phyloP scores from a whole-genome alignment of 352 stramenopile genomes.

The Saprolegnia parasitica region DNA sequence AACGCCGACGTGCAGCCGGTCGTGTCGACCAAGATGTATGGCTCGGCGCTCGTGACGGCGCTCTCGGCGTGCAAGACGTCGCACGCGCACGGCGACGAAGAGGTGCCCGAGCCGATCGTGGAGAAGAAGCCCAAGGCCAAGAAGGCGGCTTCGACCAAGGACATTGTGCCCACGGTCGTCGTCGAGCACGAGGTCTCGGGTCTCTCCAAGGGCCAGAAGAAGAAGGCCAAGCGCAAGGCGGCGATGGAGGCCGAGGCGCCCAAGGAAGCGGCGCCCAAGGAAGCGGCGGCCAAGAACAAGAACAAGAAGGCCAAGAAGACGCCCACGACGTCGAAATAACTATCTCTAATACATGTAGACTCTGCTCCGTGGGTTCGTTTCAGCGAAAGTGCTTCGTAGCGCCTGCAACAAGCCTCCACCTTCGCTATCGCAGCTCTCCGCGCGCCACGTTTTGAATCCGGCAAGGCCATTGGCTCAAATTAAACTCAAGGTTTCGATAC shows the following conservation, averaged over 20 bases:
- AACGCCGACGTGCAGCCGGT: constrained; percentile 45
- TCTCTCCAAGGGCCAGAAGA: constrained; percentile 9
- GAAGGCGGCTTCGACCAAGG: constrained; percentile 32
- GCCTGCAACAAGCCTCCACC: too few relatives aligned
- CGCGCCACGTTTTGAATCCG: too few relatives aligned
- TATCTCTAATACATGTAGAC: too few relatives aligned
- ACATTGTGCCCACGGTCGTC: constrained; percentile 43
- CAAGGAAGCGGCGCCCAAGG: not conserved
- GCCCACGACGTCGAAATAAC: too few relatives aligned
- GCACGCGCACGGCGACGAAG: constrained; percentile 27
- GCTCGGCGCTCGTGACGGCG: constrained; percentile 69
- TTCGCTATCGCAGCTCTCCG: too few relatives aligned
- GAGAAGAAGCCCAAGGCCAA: constrained; percentile 48
- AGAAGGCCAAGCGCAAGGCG: constrained; percentile 22
- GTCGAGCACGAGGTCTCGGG: constrained; percentile 50
- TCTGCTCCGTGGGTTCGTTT: too few relatives aligned
- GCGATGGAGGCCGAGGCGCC: not conserved
- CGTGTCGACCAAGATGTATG: constrained; percentile 58
- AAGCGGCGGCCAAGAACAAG: too few relatives aligned
- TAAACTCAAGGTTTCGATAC: too few relatives aligned
- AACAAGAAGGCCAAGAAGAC: too few relatives aligned
- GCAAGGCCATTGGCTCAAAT: too few relatives aligned
- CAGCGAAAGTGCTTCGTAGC: too few relatives aligned
- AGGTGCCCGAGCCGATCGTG: constrained; percentile 29
- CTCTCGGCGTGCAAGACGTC: constrained; percentile 51